Conservation (phyloP, 192 early-diverging fungal genomes). For the Coemansia sp. region DNA sequence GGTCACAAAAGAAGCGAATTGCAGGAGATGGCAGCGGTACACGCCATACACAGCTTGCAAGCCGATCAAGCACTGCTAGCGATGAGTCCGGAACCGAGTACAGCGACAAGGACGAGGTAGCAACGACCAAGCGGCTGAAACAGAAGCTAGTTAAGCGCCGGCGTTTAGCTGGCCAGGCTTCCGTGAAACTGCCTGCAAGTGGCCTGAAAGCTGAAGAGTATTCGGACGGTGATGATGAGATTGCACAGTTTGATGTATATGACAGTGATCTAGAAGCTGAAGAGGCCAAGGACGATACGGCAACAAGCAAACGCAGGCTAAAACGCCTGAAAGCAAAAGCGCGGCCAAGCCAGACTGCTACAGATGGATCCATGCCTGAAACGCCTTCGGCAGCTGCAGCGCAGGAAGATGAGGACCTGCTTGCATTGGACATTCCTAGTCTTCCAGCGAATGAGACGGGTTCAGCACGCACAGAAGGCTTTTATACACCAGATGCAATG, state of each 20-base stretch:
- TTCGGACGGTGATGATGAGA: slow-evolving; percentile 1
- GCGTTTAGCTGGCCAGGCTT: neutral
- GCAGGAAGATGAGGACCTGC: neutral
- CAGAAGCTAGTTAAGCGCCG: slow-evolving; percentile 2
- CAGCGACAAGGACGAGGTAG: slow-evolving; percentile 2
- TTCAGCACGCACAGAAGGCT: slow-evolving; percentile 80
- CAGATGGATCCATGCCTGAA: slow-evolving; percentile 21
- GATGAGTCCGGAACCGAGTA: neutral
- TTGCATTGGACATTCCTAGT: slow-evolving; percentile 6
- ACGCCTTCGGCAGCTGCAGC: slow-evolving; percentile 16
- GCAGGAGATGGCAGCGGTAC: neutral
- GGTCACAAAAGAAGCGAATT: neutral
- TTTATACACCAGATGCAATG: slow-evolving; percentile 63
- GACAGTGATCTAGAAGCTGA: neutral
- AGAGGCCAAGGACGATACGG: neutral
- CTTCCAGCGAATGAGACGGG: slow-evolving; percentile 63
- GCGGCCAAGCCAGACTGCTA: slow-evolving; percentile 20
- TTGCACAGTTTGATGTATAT: neutral
- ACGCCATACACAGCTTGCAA: neutral
- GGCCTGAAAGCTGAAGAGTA: neutral
- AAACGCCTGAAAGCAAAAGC: slow-evolving; percentile 5
- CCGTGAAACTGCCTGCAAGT: neutral
- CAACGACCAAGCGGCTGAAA: neutral
- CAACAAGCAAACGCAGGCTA: slow-evolving; percentile 6
- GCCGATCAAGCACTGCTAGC: neutral